Evolutionary conservation across 179 eudicot genomes (phyloP).

Genomic region (Carnegiea gigantea): DNA sequence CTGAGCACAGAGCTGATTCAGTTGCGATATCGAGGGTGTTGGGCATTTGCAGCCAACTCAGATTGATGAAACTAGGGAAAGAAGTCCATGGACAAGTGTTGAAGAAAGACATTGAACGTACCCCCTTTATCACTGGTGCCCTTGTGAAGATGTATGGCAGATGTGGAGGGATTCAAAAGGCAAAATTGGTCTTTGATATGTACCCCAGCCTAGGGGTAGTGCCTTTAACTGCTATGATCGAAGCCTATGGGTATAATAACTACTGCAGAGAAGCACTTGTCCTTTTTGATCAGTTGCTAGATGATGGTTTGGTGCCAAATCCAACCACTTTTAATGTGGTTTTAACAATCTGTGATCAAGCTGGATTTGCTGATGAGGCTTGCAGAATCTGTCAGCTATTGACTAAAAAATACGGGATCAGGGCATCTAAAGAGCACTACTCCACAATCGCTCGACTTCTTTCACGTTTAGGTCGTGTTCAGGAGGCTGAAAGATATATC

Average conservation of each 20-base stretch:
- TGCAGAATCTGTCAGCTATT: conserved; percentile 46
- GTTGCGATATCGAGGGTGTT: conserved; percentile 55
- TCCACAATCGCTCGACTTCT: conserved; percentile 50
- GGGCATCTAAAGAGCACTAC: conserved; percentile 56
- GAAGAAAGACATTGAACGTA: conserved; percentile 46
- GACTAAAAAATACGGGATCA: conserved; percentile 43
- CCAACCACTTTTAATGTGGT: conserved; percentile 48
- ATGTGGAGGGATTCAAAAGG: conserved; percentile 56
- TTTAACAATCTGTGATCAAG: conserved; percentile 60
- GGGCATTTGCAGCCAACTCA: conserved; percentile 46
- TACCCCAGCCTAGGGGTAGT: conserved; percentile 50
- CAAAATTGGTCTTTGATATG: conserved; percentile 51
- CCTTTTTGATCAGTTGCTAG: conserved; percentile 46
- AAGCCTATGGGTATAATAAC: conserved; percentile 51
- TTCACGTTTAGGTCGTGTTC: conserved; percentile 43
- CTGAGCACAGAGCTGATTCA: conserved; percentile 73
- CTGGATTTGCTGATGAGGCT: conserved; percentile 71
- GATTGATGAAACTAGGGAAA: conserved; percentile 56
- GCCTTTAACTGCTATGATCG: conserved; percentile 65
- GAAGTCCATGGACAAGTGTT: conserved; percentile 73
- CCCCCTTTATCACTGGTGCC: conserved; percentile 60
- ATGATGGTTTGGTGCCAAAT: conserved; percentile 50
- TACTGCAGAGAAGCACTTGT: conserved; percentile 47
- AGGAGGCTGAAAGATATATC: conserved; percentile 58
- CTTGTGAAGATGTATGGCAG: conserved; percentile 65